Percentiles rank a stretch among this genome's conserved stretches.
Conservation (phyloP, 1,284 basidiomycete species). For the Pseudozyma thailandica region DNA sequence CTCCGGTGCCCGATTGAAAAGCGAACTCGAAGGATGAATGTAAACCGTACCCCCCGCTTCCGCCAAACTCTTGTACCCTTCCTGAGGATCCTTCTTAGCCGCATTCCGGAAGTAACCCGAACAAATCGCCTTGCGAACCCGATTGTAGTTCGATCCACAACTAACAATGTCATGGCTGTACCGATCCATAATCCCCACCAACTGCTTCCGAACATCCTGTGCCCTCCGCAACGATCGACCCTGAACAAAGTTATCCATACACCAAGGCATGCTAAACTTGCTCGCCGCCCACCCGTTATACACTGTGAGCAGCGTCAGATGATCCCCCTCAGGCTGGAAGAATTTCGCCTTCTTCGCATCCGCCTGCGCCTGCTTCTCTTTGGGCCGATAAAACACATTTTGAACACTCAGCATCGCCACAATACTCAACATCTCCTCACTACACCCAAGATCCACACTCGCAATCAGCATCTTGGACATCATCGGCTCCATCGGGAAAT, state of each 20-base stretch:
- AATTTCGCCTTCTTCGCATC: constrained; percentile 96
- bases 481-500: constrained; percentile 97
- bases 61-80: constrained; percentile 90
- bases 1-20: constrained; percentile 91
- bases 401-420: constrained; percentile 98
- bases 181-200: constrained; percentile 98
- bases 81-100: constrained; percentile 77
- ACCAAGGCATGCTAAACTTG: constrained; percentile 89
- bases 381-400: constrained; percentile 95
- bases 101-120: constrained; percentile 75
- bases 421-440: constrained; percentile 94
- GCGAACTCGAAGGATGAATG: constrained; percentile 94
- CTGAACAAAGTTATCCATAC: constrained; percentile 86
- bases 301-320: constrained; percentile 91
- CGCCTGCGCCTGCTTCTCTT: constrained; percentile 98
- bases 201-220: constrained; percentile 95
- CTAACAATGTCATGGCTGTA: constrained; percentile 96
- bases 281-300: constrained; percentile 98
- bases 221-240: constrained; percentile 96
- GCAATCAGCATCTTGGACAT: constrained; percentile 98
- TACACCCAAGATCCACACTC: constrained; percentile 93
- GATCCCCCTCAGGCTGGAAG: constrained; percentile 89
- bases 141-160: constrained; percentile 90
- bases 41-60: constrained; percentile 87
- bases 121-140: constrained; percentile 92